A percentile compares a stretch with the other conserved stretches of the same genome.
phyloP scores from a whole-genome alignment of 2,329 filamentous ascomycete species.

The Colletotrichum ledebouriae region DNA sequence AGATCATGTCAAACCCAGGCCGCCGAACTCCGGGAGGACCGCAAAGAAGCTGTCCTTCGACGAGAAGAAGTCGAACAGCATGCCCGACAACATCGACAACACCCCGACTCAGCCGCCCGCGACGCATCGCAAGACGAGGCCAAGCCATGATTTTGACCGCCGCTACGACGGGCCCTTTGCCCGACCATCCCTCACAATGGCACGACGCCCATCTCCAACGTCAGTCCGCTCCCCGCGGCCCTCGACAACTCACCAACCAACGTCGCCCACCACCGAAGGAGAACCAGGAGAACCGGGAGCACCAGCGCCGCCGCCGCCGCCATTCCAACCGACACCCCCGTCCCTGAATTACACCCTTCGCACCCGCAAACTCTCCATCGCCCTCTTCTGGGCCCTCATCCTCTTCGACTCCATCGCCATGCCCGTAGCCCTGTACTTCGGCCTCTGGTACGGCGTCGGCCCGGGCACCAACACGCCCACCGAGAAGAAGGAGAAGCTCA shows the following conservation, averaged over 20 bases:
- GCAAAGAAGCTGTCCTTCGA: not conserved
- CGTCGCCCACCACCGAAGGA: not conserved
- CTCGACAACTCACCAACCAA: not conserved
- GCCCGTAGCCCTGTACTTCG: conserved; percentile 72
- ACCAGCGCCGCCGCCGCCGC: not conserved
- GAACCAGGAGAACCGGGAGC: not conserved
- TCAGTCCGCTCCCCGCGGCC: not conserved
- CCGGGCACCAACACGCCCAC: conserved; percentile 51
- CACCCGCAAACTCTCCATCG: conserved; percentile 65
- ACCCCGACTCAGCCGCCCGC: not conserved
- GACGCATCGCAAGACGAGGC: conserved; percentile 5
- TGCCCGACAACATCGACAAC: conserved; percentile 15
- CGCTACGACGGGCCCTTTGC: conserved; percentile 42
- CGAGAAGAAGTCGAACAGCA: conserved; percentile 20
- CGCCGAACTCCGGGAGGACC: not conserved
- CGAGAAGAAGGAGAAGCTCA: conserved; percentile 48
- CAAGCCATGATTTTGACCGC: conserved; percentile 39
- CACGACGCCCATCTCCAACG: conserved; percentile 20
- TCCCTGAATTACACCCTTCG: conserved; percentile 43
- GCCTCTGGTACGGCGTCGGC: conserved; percentile 67
- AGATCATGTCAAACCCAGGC: not conserved
- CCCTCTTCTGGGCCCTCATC: conserved; percentile 71
- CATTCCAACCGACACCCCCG: conserved; percentile 35
- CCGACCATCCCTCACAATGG: conserved; percentile 27
- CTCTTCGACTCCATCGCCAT: conserved; percentile 70